Percentiles rank a stretch among this genome's conserved stretches.
Evolutionary conservation across 352 stramenopile species (phyloP).

Genomic region (Blastocystis sp.): DNA sequence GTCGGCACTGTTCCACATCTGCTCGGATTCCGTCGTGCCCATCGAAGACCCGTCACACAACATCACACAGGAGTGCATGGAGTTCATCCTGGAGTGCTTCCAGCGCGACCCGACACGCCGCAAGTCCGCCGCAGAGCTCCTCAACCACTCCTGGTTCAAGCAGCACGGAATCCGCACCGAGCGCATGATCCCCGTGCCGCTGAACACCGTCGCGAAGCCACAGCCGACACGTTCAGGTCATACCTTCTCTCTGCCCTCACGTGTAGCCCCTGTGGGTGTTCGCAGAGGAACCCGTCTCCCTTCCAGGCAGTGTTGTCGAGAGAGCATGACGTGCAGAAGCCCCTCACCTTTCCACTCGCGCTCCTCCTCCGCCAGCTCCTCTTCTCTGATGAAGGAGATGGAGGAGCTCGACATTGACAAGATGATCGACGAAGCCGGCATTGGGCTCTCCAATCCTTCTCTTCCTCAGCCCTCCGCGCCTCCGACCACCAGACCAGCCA

Average conservation of each 20-base stretch:
- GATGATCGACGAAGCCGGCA: slow-evolving; percentile 16
- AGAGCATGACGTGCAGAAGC: background rate
- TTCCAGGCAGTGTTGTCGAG: no score
- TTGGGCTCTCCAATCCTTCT: background rate
- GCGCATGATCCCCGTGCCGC: background rate
- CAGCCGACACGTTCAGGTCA: no score
- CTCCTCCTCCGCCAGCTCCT: no score
- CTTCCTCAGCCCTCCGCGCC: background rate
- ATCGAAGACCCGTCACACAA: slow-evolving; percentile 47
- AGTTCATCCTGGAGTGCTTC: slow-evolving; percentile 86
- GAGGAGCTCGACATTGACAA: slow-evolving; percentile 1
- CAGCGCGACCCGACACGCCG: slow-evolving; percentile 87
- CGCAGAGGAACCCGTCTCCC: background rate
- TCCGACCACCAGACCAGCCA: background rate
- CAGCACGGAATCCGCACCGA: slow-evolving; percentile 49
- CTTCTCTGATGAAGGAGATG: background rate
- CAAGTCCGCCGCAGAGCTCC: slow-evolving; percentile 83
- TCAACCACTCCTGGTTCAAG: slow-evolving; percentile 86
- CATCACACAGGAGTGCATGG: slow-evolving; percentile 1
- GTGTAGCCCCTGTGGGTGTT: background rate
- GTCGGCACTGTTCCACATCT: slow-evolving; percentile 63
- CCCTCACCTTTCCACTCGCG: background rate
- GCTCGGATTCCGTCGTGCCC: slow-evolving; percentile 26
- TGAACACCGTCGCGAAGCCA: background rate
- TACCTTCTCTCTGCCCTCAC: background rate